phyloP scores from a whole-genome alignment of 352 stramenopile species.

The Elongisporangium undulatum region DNA sequence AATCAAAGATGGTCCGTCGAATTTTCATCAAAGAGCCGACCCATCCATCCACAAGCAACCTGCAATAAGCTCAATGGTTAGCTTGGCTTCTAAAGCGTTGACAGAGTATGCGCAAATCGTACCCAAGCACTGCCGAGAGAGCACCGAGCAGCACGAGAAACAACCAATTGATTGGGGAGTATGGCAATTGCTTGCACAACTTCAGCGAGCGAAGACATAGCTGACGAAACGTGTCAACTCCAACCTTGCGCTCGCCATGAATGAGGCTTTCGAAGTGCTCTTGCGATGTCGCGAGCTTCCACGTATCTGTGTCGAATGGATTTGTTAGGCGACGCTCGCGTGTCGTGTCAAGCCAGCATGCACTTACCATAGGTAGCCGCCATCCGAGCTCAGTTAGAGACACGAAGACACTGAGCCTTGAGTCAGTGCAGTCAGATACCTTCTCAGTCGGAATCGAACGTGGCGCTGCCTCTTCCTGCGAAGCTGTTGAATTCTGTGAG shows the following conservation, averaged over 20 bases:
- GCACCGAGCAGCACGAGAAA: slow-evolving; percentile 60
- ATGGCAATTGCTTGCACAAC: slow-evolving; percentile 74
- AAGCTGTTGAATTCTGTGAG: not conserved
- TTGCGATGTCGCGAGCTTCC: slow-evolving; percentile 56
- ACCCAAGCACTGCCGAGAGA: slow-evolving; percentile 64
- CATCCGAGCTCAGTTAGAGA: not conserved
- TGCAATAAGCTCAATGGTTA: slow-evolving; percentile 5
- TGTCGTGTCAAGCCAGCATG: too few relatives aligned
- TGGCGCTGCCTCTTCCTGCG: not conserved
- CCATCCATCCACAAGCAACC: slow-evolving; percentile 62
- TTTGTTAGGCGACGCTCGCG: too few relatives aligned
- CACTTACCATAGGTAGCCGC: slow-evolving; percentile 19
- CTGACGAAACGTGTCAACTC: slow-evolving; percentile 41
- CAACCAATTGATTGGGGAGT: slow-evolving; percentile 80
- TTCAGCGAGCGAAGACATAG: slow-evolving; percentile 53
- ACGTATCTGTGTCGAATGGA: slow-evolving; percentile 37
- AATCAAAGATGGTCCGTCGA: slow-evolving; percentile 36
- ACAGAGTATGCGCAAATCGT: slow-evolving; percentile 2
- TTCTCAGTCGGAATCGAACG: not conserved
- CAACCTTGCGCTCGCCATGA: slow-evolving; percentile 42
- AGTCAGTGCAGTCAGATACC: not conserved
- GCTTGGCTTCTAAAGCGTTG: too few relatives aligned
- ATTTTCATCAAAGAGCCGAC: slow-evolving; percentile 63
- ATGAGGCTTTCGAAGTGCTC: slow-evolving; percentile 62
- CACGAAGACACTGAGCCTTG: too few relatives aligned